Evolutionary conservation across 345 rosid species (phyloP).

Genomic region (Jatropha curcas): DNA sequence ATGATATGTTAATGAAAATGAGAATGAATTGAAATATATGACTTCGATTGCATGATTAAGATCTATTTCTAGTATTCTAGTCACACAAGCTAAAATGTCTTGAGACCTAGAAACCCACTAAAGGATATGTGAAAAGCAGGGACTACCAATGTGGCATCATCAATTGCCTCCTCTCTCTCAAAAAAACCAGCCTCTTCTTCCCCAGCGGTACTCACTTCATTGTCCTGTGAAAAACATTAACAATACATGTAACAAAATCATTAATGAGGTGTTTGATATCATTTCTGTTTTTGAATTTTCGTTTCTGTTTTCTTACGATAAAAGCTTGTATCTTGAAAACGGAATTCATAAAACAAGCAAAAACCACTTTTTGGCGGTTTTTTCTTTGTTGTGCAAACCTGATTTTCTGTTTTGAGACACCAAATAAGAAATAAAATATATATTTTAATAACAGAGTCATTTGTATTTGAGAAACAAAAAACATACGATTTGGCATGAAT

Average conservation of each 20-base stretch:
- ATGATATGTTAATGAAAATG: neutral
- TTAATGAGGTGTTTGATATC: no score
- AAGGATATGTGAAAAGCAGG: neutral
- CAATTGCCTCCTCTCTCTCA: conserved; percentile 41
- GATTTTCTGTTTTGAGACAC: no score
- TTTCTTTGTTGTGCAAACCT: no score
- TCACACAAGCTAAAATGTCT: neutral
- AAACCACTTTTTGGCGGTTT: no score
- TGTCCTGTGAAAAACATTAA: conserved; percentile 28
- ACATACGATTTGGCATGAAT: no score
- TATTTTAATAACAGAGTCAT: no score
- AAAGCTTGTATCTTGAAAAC: no score
- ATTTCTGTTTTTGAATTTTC: no score
- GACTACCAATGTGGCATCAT: conserved; percentile 62
- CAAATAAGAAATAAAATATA: no score
- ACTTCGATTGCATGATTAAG: neutral
- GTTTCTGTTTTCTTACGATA: no score
- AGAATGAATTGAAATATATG: neutral
- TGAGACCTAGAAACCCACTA: neutral
- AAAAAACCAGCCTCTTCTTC: conserved; percentile 31
- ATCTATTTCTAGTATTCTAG: neutral
- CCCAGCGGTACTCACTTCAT: conserved; percentile 18
- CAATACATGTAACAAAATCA: neutral
- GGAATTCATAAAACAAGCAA: no score
- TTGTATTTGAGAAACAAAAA: no score